Base-by-base conservation (phyloP, 2,329 filamentous ascomycete species). In the Diaporthe sp. region DNA sequence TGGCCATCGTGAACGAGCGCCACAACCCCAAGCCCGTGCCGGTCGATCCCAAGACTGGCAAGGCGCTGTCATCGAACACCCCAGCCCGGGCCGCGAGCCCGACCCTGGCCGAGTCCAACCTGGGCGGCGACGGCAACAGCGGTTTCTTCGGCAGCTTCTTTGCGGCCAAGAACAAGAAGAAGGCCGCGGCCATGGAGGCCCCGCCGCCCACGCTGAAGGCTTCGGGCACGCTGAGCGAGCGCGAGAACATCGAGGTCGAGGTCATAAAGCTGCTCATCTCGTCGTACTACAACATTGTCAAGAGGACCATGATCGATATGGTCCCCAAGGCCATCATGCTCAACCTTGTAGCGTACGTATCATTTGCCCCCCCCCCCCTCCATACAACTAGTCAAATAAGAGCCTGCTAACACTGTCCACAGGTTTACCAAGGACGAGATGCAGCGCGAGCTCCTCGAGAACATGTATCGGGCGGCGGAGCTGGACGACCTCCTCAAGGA, bases 71-170 rank as follows among this genome's bases (percentile, higher is more conserved):
- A 31, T 84, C 89, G 22, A 87, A 88, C 31, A 90, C 90, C 3
- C 95, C 95, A 2, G 92, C 89, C 71, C 92, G 95, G 78, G 92
- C 94, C 58, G 90, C 90, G 73, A 98, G 93, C 82, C 97, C 95
- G 10, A 94, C 93, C 53, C 87, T 95, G 72, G 83, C 85, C 70
- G 86, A 92, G 58, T 79, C 83, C 57, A 85, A 87, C 60, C 63
- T 78, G 25, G 85, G 87, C 49, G 86, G 85, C 39, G 85, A 84
- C 77, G 84, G 85, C 72, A 94, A 94, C 82, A 88, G 90, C 76
- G 95, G 96, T 51, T 99, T 99, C 90, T 99, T 99, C 81, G 97
- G 97, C 80, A 98, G 95, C 82, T 99, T 99, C 91, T 99, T 98
- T 83, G 95, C 97, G 15, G 96, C 95, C 82, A 99, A 98, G 91